These are phyloP conservation scores for Triticum urartu DNA, from an alignment of 176 grass and related monocot species.

Conservation along the genomic window DNA sequence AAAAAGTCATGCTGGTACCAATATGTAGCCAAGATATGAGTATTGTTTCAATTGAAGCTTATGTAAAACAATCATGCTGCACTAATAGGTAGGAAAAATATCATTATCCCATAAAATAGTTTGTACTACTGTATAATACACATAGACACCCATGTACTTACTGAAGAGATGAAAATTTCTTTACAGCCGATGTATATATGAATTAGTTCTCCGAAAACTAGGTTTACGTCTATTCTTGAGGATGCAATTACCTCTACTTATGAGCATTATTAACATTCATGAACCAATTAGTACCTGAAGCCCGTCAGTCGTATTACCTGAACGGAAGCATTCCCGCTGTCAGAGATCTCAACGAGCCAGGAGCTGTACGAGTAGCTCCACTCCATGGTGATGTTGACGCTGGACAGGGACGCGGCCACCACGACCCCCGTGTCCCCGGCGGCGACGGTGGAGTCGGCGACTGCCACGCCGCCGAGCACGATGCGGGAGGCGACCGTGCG, in stretches of 20 bases:
- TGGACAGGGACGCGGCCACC: slow-evolving; percentile 68
- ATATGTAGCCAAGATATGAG: background rate
- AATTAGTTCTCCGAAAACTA: background rate
- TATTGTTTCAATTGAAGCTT: background rate
- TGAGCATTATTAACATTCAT: background rate
- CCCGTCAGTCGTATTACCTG: background rate
- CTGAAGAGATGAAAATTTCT: background rate
- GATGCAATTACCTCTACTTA: background rate
- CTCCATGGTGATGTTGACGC: slow-evolving; percentile 64
- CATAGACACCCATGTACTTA: background rate
- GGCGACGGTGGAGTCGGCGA: slow-evolving; percentile 48
- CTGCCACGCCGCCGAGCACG: slow-evolving; percentile 43
- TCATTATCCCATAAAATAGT: background rate
- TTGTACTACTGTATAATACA: background rate
- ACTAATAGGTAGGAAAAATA: background rate
- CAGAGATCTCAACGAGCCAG: slow-evolving; percentile 68
- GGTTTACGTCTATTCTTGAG: background rate
- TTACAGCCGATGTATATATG: background rate
- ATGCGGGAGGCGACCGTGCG: slow-evolving; percentile 53
- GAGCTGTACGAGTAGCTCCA: slow-evolving; percentile 76
- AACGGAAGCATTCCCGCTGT: slow-evolving; percentile 40
- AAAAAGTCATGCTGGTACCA: background rate
- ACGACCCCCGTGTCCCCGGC: slow-evolving; percentile 64
- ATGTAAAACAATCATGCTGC: slow-evolving; percentile 1
- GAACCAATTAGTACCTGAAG: background rate